A percentile compares a stretch with the other conserved stretches of the same genome.
phyloP scores from a whole-genome alignment of 164 flowering plant species.

The Tetracentron sinense region DNA sequence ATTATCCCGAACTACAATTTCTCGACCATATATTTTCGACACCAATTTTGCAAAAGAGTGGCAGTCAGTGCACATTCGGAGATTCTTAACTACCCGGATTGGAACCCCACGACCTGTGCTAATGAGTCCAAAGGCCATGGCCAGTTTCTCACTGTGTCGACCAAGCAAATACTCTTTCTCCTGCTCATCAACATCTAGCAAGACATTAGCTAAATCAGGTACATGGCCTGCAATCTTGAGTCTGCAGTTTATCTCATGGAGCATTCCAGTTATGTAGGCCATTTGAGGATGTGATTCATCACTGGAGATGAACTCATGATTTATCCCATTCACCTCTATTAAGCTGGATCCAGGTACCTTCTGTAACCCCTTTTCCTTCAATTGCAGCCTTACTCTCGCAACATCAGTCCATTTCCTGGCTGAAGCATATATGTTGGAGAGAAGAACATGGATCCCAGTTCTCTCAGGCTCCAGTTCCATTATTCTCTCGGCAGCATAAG shows the following conservation, averaged over 20 bases:
- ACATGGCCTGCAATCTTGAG: constrained; percentile 37
- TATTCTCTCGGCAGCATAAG: constrained; percentile 34
- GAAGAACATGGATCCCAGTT: constrained; percentile 42
- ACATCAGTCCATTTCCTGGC: constrained; percentile 57
- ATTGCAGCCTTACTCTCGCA: constrained; percentile 39
- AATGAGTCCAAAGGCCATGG: constrained; percentile 56
- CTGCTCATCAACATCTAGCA: constrained; percentile 48
- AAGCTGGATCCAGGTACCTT: constrained; percentile 62
- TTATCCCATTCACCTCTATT: constrained; percentile 35
- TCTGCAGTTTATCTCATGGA: constrained; percentile 37
- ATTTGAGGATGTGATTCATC: constrained; percentile 42
- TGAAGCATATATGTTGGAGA: constrained; percentile 58
- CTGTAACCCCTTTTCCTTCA: constrained; percentile 47
- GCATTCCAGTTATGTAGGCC: constrained; percentile 28
- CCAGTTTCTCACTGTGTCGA: constrained; percentile 57
- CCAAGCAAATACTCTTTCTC: constrained; percentile 50
- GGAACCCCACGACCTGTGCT: constrained; percentile 29
- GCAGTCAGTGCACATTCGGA: constrained; percentile 59
- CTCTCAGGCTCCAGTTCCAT: constrained; percentile 27
- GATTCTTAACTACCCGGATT: constrained; percentile 53
- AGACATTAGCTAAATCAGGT: constrained; percentile 43
- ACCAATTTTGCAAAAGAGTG: constrained; percentile 50
- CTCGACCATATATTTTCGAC: constrained; percentile 39
- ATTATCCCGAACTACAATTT: constrained; percentile 47
- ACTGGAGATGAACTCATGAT: constrained; percentile 58